Conservation (phyloP, 306 rosid genomes). For the Quercus robur region DNA sequence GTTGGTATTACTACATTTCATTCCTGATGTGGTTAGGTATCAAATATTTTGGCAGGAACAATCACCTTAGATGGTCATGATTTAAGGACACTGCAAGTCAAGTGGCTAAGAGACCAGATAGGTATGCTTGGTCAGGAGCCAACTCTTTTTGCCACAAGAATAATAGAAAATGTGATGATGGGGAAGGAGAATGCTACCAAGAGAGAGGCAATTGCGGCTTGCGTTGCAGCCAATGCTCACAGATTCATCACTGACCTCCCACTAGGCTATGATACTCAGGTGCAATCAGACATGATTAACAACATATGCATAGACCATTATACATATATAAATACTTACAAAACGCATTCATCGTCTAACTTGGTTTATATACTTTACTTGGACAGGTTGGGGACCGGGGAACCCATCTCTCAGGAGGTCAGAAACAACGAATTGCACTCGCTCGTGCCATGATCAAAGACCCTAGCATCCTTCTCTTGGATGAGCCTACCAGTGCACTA, state of each 20-base stretch:
- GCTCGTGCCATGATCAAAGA: constrained; percentile 87
- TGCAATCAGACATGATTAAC: neutral
- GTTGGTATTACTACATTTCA: neutral
- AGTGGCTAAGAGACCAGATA: constrained; percentile 82
- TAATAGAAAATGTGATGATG: constrained; percentile 84
- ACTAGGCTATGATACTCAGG: constrained; percentile 84
- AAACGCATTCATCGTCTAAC: neutral
- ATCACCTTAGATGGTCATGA: constrained; percentile 81
- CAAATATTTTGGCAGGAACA: constrained; percentile 45
- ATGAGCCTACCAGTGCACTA: constrained; percentile 92
- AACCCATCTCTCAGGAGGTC: constrained; percentile 88
- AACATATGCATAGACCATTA: neutral
- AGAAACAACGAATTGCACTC: constrained; percentile 85
- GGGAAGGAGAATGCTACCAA: constrained; percentile 76
- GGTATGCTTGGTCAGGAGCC: constrained; percentile 97
- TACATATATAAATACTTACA: neutral
- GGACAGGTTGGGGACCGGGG: constrained; percentile 86
- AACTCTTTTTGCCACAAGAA: constrained; percentile 71
- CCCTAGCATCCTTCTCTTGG: constrained; percentile 79
- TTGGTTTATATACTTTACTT: constrained; percentile 2
- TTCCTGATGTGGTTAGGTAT: constrained; percentile 10
- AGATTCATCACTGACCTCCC: constrained; percentile 72
- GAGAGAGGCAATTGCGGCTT: constrained; percentile 80
- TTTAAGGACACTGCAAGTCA: constrained; percentile 68
- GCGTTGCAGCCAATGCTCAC: constrained; percentile 80